Conservation (phyloP, 2,329 filamentous ascomycete species). For the Clonostachys chloroleuca region DNA sequence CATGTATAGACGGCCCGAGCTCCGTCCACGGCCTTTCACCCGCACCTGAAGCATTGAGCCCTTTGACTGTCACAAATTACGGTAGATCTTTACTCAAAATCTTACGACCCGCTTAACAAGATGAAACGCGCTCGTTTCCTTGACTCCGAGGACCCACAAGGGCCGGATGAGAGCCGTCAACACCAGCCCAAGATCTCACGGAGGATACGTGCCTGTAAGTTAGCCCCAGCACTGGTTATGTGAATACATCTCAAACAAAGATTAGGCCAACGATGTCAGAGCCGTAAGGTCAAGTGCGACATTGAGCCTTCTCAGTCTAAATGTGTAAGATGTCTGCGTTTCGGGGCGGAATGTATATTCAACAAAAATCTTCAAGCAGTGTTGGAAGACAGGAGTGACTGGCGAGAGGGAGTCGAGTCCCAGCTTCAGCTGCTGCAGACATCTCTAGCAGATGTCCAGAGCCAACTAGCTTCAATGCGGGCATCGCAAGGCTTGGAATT, state of each 20-base stretch:
- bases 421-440: conserved; percentile 16
- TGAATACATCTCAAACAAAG: not conserved
- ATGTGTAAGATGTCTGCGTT: conserved; percentile 43
- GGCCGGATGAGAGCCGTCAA: not conserved
- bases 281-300: conserved; percentile 51
- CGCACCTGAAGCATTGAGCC: too few species aligned
- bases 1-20: too few species aligned
- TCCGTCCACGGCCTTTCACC: too few species aligned
- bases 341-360: conserved; percentile 44
- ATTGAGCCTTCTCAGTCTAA: conserved; percentile 35
- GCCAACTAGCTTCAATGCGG: conserved; percentile 5
- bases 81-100: too few species aligned
- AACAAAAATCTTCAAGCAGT: conserved; percentile 53
- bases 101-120: too few species aligned
- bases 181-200: conserved; percentile 21
- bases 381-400: conserved; percentile 47
- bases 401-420: conserved; percentile 20
- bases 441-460: conserved; percentile 16
- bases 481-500: conserved; percentile 3
- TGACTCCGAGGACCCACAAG: not conserved
- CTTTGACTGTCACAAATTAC: too few species aligned
- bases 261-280: conserved; percentile 38
- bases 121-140: too few species aligned
- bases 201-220: conserved; percentile 23
- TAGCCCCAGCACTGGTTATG: not conserved